Percentiles rank a stretch among this genome's conserved stretches.
Evolutionary conservation across 495 filamentous ascomycete genomes (phyloP).

Genomic region (Niebla homalea): DNA sequence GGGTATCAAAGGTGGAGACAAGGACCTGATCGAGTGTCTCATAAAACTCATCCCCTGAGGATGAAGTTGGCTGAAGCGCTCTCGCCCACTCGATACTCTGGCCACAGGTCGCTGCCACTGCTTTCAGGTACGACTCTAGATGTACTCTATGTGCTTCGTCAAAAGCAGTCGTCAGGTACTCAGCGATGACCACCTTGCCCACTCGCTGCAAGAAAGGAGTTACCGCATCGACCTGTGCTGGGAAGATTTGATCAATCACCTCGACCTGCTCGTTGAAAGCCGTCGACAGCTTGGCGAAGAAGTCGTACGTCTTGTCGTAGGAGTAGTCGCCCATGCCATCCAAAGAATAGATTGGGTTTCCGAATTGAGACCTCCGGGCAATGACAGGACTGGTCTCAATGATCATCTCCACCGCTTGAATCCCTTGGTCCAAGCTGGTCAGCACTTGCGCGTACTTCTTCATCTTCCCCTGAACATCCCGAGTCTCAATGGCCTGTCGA

Average conservation of each 20-base stretch:
- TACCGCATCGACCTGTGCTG: conserved; percentile 57
- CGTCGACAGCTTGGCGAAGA: conserved; percentile 59
- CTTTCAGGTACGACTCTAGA: conserved; percentile 69
- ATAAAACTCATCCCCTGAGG: conserved; percentile 39
- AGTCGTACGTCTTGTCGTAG: conserved; percentile 62
- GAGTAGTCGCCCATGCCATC: conserved; percentile 51
- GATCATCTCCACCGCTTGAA: conserved; percentile 66
- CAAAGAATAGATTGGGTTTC: conserved; percentile 72
- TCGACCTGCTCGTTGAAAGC: conserved; percentile 75
- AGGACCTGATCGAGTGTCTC: conserved; percentile 47
- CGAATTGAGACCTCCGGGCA: conserved; percentile 53
- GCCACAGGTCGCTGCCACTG: conserved; percentile 74
- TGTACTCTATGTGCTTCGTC: conserved; percentile 75
- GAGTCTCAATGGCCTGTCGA: conserved; percentile 77
- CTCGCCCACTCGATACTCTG: conserved; percentile 65
- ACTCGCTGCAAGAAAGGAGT: conserved; percentile 69
- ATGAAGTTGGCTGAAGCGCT: conserved; percentile 51
- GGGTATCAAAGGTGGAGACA: conserved; percentile 68
- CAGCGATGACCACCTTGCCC: conserved; percentile 69
- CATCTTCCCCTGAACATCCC: conserved; percentile 82
- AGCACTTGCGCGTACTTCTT: conserved; percentile 78
- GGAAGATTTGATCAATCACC: conserved; percentile 77
- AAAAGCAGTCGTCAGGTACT: conserved; percentile 75
- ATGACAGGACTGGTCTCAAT: conserved; percentile 80
- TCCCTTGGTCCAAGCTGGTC: conserved; percentile 66